Conservation (phyloP, 257 asterid genomes). For the Solanum clarkiae region DNA sequence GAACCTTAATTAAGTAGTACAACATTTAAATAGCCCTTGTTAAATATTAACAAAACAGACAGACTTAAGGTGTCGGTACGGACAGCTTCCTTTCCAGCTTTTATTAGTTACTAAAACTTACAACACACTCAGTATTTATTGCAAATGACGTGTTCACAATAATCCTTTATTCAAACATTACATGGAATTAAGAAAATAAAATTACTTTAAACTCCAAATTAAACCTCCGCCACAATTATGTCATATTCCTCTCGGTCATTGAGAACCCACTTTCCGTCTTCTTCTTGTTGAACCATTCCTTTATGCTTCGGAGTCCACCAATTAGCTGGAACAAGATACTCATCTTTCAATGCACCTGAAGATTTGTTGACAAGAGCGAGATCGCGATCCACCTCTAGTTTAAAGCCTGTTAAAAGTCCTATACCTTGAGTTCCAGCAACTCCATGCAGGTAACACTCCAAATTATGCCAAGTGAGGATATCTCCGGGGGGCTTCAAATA, state of each 20-base stretch:
- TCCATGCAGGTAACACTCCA: slow-evolving; percentile 72
- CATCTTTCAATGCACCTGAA: slow-evolving; percentile 38
- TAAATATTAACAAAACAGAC: background rate
- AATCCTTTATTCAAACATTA: background rate
- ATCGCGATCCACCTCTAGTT: slow-evolving; percentile 40
- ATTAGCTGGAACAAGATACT: slow-evolving; percentile 34
- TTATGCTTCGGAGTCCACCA: slow-evolving; percentile 64
- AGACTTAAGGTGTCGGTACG: background rate
- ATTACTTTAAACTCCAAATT: background rate
- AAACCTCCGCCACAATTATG: background rate
- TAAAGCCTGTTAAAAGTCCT: slow-evolving; percentile 41
- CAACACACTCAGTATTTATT: background rate
- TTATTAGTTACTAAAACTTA: background rate
- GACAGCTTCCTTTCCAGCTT: background rate
- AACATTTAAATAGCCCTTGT: background rate
- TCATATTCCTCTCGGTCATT: slow-evolving; percentile 30
- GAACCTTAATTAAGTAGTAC: background rate
- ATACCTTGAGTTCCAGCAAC: slow-evolving; percentile 61
- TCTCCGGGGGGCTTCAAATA: slow-evolving; percentile 47
- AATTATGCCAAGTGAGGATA: slow-evolving; percentile 30
- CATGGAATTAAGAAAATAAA: background rate
- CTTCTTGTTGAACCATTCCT: slow-evolving; percentile 67
- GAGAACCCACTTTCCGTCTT: slow-evolving; percentile 67
- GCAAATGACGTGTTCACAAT: background rate
- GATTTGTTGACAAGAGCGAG: slow-evolving; percentile 46